Percentiles rank a stretch among this genome's conserved stretches.
These are phyloP conservation scores for Metschnikowia baotianmanensis DNA, from an alignment of 805 yeast genomes.

Conservation along the genomic window DNA sequence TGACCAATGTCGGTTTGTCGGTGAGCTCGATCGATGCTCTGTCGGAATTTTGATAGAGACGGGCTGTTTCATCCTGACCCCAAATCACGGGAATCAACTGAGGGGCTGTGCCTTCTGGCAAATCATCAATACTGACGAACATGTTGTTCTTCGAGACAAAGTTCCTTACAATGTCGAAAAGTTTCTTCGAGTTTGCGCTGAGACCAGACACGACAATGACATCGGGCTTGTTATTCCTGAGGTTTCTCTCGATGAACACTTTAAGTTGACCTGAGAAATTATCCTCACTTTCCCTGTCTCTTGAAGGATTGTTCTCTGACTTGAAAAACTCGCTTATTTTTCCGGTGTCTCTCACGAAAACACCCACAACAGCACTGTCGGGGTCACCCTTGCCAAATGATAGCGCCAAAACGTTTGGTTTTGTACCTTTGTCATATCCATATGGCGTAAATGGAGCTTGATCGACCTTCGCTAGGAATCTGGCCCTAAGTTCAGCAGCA, in stretches of 20 bases:
- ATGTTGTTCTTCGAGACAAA: slow-evolving; percentile 58
- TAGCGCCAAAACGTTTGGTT: slow-evolving; percentile 79
- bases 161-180: slow-evolving; percentile 54
- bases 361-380: slow-evolving; percentile 84
- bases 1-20: slow-evolving; percentile 74
- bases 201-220: slow-evolving; percentile 89
- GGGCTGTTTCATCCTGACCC: slow-evolving; percentile 92
- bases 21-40: slow-evolving; percentile 78
- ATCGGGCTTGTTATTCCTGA: slow-evolving; percentile 63
- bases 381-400: slow-evolving; percentile 84
- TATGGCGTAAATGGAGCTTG: slow-evolving; percentile 92
- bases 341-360: slow-evolving; percentile 75
- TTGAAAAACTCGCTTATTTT: slow-evolving; percentile 73
- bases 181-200: slow-evolving; percentile 64
- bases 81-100: slow-evolving; percentile 69
- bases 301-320: slow-evolving; percentile 67
- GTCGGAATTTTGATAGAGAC: slow-evolving; percentile 77
- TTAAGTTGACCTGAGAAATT: slow-evolving; percentile 61
- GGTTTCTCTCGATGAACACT: slow-evolving; percentile 59
- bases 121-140: slow-evolving; percentile 48
- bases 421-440: slow-evolving; percentile 73
- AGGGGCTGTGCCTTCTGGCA: slow-evolving; percentile 37
- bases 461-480: slow-evolving; percentile 69
- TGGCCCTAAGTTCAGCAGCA: slow-evolving; percentile 64
- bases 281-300: slow-evolving; percentile 43